These are phyloP conservation scores for Coelastrella sp. DNA, from an alignment of 139 green algal species.

Conservation along the genomic window DNA sequence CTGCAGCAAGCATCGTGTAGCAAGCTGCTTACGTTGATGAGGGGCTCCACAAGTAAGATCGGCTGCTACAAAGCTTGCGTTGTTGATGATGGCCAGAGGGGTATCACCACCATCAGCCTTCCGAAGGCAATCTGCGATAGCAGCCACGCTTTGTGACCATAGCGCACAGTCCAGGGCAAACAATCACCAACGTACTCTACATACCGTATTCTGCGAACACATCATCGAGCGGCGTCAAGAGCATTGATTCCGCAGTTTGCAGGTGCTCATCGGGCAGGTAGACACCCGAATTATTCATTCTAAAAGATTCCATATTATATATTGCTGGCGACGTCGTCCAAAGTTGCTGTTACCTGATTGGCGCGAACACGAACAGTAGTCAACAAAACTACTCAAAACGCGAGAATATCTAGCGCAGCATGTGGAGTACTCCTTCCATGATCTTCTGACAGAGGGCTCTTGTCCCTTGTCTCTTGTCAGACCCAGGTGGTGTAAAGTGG, in stretches of 20 bases:
- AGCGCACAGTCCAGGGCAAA: background rate
- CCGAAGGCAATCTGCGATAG: background rate
- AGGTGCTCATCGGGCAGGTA: background rate
- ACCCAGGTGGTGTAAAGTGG: too few species aligned
- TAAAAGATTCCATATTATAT: background rate
- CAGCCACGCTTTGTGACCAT: background rate
- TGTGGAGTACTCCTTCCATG: too few species aligned
- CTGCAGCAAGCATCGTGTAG: too few species aligned
- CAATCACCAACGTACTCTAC: background rate
- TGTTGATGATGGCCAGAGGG: background rate
- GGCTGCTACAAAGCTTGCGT: background rate
- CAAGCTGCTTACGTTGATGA: background rate
- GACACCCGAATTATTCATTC: background rate
- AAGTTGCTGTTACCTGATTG: background rate
- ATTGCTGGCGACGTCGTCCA: too few species aligned
- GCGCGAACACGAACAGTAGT: background rate
- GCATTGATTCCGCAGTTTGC: background rate
- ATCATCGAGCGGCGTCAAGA: background rate
- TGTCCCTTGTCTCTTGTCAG: too few species aligned
- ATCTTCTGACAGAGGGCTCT: too few species aligned
- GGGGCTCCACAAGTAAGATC: background rate
- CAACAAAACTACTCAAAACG: background rate
- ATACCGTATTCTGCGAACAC: constrained; percentile 19
- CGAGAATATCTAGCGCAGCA: too few species aligned
- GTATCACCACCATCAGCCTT: background rate